Percentiles rank a stretch among this genome's conserved stretches.
Evolutionary conservation across 139 green algal species (phyloP).

Genomic region (Picochlorum sp.): DNA sequence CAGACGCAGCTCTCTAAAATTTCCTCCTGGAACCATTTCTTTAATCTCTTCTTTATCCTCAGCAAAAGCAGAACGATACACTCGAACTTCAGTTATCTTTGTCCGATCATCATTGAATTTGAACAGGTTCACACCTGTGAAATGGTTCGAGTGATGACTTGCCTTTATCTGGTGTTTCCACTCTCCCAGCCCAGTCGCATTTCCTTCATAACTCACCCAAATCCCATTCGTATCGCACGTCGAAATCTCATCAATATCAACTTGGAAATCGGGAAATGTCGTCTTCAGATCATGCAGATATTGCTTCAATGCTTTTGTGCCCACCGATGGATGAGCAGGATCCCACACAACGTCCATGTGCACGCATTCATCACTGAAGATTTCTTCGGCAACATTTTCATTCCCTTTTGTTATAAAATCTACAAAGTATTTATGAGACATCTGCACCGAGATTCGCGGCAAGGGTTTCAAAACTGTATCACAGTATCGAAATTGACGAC

Average conservation of each 20-base stretch:
- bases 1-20: constrained; percentile 21
- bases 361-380: constrained; percentile 7
- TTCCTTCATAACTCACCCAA: constrained; percentile 8
- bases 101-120: constrained; percentile 23
- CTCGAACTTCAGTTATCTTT: constrained; percentile 20
- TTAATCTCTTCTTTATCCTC: constrained; percentile 22
- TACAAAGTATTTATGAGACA: constrained; percentile 13
- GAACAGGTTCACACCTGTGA: constrained; percentile 19
- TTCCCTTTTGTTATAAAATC: constrained; percentile 16
- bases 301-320: constrained; percentile 14
- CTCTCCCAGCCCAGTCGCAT: constrained; percentile 5
- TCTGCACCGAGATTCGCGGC: neutral
- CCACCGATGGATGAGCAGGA: constrained; percentile 13
- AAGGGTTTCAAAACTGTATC: neutral
- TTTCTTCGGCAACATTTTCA: constrained; percentile 1
- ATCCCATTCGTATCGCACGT: constrained; percentile 18
- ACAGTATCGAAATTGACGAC: neutral
- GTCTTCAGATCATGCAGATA: constrained; percentile 16
- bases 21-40: constrained; percentile 9
- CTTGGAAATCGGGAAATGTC: constrained; percentile 23
- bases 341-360: constrained; percentile 17
- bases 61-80: constrained; percentile 24
- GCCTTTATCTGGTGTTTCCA: constrained; percentile 16
- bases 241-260: constrained; percentile 17
- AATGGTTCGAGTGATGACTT: constrained; percentile 10